A percentile compares a stretch with the other conserved stretches of the same genome.
These are phyloP conservation scores for Cnidoscolus chayamansa DNA, from an alignment of 441 rosid genomes.

Conservation along the genomic window DNA sequence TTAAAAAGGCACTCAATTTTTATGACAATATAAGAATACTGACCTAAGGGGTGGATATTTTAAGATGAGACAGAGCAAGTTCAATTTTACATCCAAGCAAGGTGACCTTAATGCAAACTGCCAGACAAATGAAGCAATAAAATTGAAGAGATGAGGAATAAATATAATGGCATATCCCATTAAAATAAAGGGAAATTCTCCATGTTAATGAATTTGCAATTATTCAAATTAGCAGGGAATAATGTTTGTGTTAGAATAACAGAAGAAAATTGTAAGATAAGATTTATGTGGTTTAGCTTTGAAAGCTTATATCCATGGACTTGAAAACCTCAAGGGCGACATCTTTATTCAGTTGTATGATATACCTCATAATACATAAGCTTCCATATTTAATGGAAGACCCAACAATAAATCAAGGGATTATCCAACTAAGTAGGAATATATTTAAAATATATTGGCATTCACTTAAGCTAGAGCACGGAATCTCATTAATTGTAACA, in stretches of 20 bases:
- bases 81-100: background rate
- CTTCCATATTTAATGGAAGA: too few species aligned
- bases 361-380: too few species aligned
- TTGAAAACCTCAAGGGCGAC: too few species aligned
- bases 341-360: too few species aligned
- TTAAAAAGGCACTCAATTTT: background rate
- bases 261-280: background rate
- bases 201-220: background rate
- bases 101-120: background rate
- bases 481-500: too few species aligned
- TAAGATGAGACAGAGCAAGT: background rate
- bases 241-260: too few species aligned
- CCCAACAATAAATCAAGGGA: too few species aligned
- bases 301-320: too few species aligned
- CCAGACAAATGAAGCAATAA: background rate
- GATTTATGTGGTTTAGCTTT: too few species aligned
- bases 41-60: background rate
- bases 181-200: background rate
- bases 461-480: too few species aligned
- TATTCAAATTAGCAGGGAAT: background rate
- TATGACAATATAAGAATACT: background rate
- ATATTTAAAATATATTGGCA: too few species aligned
- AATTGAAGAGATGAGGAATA: background rate
- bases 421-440: too few species aligned
- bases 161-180: background rate